phyloP scores from a whole-genome alignment of 2,329 filamentous ascomycete genomes.

The Nothopassalora personata region DNA sequence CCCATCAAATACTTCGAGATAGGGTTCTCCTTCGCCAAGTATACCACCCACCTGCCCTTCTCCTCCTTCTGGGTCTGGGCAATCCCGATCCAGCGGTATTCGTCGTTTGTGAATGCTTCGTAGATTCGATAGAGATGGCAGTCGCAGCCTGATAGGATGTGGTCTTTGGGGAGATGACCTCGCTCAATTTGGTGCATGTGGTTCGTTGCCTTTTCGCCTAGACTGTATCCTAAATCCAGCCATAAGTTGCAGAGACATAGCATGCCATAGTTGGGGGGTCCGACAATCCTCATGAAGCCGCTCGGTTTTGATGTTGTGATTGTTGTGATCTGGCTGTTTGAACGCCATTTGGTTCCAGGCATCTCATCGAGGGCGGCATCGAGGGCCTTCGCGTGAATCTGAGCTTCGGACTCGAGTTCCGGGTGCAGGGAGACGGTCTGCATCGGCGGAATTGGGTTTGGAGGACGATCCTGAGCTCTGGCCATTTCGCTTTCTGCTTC shows the following conservation, averaged over 20 bases:
- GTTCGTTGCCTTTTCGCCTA: not conserved
- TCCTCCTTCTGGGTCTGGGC: not conserved
- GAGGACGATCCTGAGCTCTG: not conserved
- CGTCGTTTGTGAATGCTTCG: not conserved
- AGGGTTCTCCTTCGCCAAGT: slow-evolving; percentile 2
- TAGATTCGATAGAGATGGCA: not conserved
- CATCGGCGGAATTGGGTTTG: not conserved
- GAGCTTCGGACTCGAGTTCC: slow-evolving; percentile 4
- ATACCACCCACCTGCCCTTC: not conserved
- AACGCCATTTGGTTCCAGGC: not conserved
- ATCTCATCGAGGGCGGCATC: not conserved
- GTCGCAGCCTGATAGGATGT: not conserved
- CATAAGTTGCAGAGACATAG: not conserved
- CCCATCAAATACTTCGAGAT: not conserved
- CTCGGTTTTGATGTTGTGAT: not conserved
- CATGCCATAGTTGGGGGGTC: not conserved
- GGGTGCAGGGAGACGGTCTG: not conserved
- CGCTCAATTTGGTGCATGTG: not conserved
- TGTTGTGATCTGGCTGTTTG: not conserved
- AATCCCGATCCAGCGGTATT: slow-evolving; percentile 1
- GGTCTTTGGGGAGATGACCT: not conserved
- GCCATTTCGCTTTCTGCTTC: not conserved
- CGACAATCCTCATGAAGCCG: not conserved
- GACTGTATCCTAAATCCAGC: not conserved
- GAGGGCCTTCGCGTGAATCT: not conserved